These are phyloP conservation scores for Pichiaceae sp. DNA, from an alignment of 1,139 yeast species.

Conservation along the genomic window DNA sequence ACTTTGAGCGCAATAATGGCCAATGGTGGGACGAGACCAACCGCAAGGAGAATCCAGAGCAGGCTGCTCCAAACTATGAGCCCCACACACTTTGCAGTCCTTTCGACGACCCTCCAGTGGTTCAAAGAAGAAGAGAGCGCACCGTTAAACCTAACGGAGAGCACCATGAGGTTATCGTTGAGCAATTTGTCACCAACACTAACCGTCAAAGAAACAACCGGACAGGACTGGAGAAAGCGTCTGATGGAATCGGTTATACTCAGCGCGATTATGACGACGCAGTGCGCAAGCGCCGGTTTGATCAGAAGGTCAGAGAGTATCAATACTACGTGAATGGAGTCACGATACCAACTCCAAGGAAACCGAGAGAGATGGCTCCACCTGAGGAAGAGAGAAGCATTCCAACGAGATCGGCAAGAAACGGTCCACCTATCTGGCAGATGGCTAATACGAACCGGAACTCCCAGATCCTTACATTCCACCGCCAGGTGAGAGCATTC, in stretches of 20 bases:
- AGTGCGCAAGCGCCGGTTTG: conserved; percentile 1
- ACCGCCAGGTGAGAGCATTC: background rate
- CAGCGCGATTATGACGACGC: background rate
- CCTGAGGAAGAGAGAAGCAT: conserved; percentile 1
- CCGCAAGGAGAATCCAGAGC: background rate
- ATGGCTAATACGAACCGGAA: conserved; percentile 1
- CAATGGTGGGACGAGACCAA: conserved; percentile 9
- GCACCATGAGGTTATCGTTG: background rate
- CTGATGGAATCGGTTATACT: background rate
- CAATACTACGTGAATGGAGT: conserved; percentile 14
- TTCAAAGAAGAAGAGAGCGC: conserved; percentile 1
- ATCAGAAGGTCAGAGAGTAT: conserved; percentile 9
- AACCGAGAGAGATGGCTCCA: conserved; percentile 1
- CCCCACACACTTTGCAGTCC: background rate
- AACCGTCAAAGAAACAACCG: background rate
- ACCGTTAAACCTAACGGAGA: conserved; percentile 1
- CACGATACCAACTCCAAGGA: conserved; percentile 7
- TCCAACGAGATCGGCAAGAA: background rate
- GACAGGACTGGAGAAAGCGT: background rate
- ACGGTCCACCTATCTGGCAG: background rate
- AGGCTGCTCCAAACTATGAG: background rate
- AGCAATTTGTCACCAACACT: conserved; percentile 2
- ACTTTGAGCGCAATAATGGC: conserved; percentile 11
- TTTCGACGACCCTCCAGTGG: background rate
- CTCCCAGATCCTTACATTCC: conserved; percentile 1